These are phyloP conservation scores for Calonectria multiphialidica DNA, from an alignment of 2,329 filamentous ascomycete genomes.

Conservation along the genomic window DNA sequence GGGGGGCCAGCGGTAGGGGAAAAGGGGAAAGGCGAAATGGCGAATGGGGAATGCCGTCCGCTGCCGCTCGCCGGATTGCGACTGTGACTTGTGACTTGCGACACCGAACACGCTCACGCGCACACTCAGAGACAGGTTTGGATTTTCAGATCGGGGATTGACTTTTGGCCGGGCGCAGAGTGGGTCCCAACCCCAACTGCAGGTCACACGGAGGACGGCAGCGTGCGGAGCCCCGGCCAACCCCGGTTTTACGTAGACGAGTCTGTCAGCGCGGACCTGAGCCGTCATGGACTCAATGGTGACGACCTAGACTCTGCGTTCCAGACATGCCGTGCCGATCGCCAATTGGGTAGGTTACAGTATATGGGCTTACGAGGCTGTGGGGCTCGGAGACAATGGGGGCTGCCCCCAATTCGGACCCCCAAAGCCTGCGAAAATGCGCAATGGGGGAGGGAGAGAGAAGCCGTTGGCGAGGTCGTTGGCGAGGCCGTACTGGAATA, in stretches of 20 bases:
- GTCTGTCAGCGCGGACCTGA: not conserved
- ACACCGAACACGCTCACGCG: slow-evolving; percentile 12
- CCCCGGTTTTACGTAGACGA: slow-evolving; percentile 20
- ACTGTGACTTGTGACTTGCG: slow-evolving; percentile 35
- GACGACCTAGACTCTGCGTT: not conserved
- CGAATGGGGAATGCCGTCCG: slow-evolving; percentile 23
- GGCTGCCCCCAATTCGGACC: slow-evolving; percentile 37
- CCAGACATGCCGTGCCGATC: slow-evolving; percentile 13
- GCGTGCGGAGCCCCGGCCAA: slow-evolving; percentile 41
- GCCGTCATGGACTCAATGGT: not conserved
- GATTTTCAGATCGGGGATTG: slow-evolving; percentile 34
- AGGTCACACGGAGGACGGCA: slow-evolving; percentile 40
- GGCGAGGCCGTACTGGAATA: not conserved
- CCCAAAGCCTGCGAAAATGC: slow-evolving; percentile 33
- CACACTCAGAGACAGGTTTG: slow-evolving; percentile 31
- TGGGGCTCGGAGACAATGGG: slow-evolving; percentile 26
- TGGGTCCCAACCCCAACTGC: slow-evolving; percentile 42
- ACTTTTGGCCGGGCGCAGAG: slow-evolving; percentile 30
- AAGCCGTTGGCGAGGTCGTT: not conserved
- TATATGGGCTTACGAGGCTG: slow-evolving; percentile 25
- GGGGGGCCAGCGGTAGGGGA: not conserved
- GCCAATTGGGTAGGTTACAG: slow-evolving; percentile 9
- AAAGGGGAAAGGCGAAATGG: slow-evolving; percentile 15
- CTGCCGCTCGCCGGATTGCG: slow-evolving; percentile 25
- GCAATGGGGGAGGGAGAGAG: slow-evolving; percentile 35